Conservation (phyloP, 2,329 filamentous ascomycete genomes). For the Hortaea sp. region DNA sequence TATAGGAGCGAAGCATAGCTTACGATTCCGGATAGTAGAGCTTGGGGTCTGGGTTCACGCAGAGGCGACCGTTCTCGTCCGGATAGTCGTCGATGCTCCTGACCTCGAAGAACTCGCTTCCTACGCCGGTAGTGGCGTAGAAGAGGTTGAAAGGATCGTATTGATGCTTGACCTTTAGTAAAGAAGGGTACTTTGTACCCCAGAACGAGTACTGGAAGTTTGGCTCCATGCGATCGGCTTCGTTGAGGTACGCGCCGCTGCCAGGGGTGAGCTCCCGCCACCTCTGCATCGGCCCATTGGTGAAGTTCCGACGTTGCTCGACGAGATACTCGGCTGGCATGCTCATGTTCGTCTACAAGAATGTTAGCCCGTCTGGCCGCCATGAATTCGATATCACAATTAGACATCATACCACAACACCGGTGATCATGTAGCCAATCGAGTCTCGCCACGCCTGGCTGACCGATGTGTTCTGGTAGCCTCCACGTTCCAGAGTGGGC, state of each 20-base stretch:
- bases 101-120: background rate
- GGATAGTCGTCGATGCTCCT: too few species aligned
- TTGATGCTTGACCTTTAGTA: conserved; percentile 5
- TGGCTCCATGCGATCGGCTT: conserved; percentile 7
- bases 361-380: too few species aligned
- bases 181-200: conserved; percentile 4
- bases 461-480: background rate
- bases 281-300: too few species aligned
- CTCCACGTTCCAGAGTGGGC: background rate
- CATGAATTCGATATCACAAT: too few species aligned
- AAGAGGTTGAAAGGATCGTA: conserved; percentile 7
- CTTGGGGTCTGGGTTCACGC: too few species aligned
- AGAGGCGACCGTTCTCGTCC: too few species aligned
- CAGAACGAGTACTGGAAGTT: conserved; percentile 6
- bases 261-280: conserved; percentile 5
- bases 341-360: too few species aligned
- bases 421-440: conserved; percentile 6
- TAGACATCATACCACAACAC: background rate
- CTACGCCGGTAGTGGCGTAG: conserved; percentile 3
- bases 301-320: too few species aligned
- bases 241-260: conserved; percentile 6
- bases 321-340: too few species aligned
- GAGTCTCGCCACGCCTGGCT: conserved; percentile 6
- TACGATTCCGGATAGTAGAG: too few species aligned
- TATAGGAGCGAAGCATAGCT: too few species aligned